A percentile compares a stretch with the other conserved stretches of the same genome.
These are phyloP conservation scores for Penicillium concentricum DNA, from an alignment of 2,329 filamentous ascomycete genomes.

Conservation along the genomic window DNA sequence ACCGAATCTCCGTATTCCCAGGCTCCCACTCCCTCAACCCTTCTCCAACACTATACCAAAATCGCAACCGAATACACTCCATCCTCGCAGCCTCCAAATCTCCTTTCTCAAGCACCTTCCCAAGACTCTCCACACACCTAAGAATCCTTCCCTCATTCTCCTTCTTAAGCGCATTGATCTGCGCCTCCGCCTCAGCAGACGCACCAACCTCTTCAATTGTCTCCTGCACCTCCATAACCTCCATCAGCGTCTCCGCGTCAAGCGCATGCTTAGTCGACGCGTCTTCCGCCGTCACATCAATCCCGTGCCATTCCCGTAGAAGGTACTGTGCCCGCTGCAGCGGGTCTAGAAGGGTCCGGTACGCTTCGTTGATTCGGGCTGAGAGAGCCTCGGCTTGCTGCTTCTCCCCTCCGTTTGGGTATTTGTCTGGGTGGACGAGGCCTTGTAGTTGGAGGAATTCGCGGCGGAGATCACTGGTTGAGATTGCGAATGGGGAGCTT, in stretches of 20 bases:
- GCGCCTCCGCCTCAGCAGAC: conserved; percentile 52
- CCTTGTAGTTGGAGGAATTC: conserved; percentile 85
- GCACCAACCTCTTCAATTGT: conserved; percentile 63
- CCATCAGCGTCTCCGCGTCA: conserved; percentile 72
- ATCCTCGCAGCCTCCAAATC: conserved; percentile 65
- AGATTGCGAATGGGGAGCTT: conserved; percentile 69
- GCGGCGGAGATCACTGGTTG: conserved; percentile 66
- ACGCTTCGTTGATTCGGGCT: conserved; percentile 85
- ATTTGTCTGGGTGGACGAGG: conserved; percentile 51
- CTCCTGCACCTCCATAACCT: conserved; percentile 80
- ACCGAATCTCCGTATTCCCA: conserved; percentile 60
- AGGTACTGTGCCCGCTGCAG: conserved; percentile 86
- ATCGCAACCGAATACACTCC: conserved; percentile 76
- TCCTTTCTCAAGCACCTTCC: conserved; percentile 62
- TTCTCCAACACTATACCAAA: conserved; percentile 87
- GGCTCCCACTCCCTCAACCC: conserved; percentile 80
- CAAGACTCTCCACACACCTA: conserved; percentile 63
- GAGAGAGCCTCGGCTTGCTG: conserved; percentile 72
- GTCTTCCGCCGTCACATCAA: conserved; percentile 73
- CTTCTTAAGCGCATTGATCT: conserved; percentile 63
- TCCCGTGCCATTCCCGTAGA: conserved; percentile 62
- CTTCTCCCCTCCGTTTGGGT: conserved; percentile 47
- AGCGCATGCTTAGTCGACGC: conserved; percentile 68
- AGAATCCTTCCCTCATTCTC: conserved; percentile 69
- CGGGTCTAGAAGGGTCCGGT: conserved; percentile 77